Base-by-base conservation (phyloP, 371 early-diverging fungal genomes). In the Syncephalastrum sp. region DNA sequence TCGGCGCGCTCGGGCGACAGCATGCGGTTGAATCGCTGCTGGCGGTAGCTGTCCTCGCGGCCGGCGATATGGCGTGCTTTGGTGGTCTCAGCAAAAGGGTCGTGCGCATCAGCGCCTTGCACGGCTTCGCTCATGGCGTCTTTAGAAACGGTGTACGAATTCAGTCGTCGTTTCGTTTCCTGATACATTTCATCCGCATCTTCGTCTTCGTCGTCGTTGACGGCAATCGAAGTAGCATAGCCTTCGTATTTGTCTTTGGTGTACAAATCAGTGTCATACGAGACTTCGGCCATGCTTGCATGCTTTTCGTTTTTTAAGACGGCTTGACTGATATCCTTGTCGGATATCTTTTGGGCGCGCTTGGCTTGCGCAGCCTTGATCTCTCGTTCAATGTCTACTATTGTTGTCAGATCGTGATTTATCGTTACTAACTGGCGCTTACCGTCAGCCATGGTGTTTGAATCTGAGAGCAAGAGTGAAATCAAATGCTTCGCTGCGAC, bases 1-100 rank as follows among this genome's bases (percentile, higher is more conserved):
- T 98, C 97, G 33, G 71, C 79, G 14, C 96, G 82, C 51, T 89
- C 90, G 3, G 96, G 95, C 12, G 96, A 95, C 21, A 98, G 82
- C 55, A 79, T 80, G 8, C 98, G 83, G 48, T 83, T 84, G 55
- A 85, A 83, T 38, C 95, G 74, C 29, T 92, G 85, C 53, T 83
- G 83, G 47, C 91, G 89, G 60, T 98, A 96, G 52, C 95, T 94
- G 69, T 82, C 84, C 65, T 96, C 91, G 50, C 96, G 73, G 47
- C 94, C 96, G 6, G 85, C 85, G 59, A 96, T 93, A 6, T 78
- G 72, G 38, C 82, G 73, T 49, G 69, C 72, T 23, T 63, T 60
- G 23, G 70, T 71, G 23, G 76, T 68, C 24, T 75, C 78, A 5
- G 80, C 88, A 77, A 91, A 85, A 0, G 92, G 91, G 68, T 91